These are phyloP conservation scores for Silybum marianum DNA, from an alignment of 129 eudicot genomes.

Conservation along the genomic window DNA sequence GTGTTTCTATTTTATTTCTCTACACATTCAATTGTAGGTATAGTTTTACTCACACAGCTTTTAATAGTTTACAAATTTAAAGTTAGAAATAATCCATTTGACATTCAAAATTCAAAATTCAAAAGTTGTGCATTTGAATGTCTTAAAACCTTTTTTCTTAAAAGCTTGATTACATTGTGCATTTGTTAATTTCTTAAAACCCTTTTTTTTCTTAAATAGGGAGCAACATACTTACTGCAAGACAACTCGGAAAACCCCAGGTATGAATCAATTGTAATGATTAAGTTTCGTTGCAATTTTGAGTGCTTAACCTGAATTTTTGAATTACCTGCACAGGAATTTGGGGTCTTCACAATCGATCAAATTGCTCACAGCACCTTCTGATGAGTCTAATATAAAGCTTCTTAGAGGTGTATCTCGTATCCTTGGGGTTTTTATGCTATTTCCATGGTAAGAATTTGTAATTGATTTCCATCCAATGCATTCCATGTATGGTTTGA, in stretches of 20 bases:
- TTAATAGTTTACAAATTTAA: not conserved
- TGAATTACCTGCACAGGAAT: conserved; percentile 51
- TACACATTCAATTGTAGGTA: not conserved
- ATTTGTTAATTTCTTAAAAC: not conserved
- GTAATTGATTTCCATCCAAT: no score
- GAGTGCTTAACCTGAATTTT: not conserved
- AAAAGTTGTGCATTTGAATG: not conserved
- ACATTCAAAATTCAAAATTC: not conserved
- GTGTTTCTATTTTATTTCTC: not conserved
- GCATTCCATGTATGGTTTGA: no score
- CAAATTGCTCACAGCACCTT: conserved; percentile 71
- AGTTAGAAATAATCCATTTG: not conserved
- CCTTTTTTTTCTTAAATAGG: conserved; percentile 39
- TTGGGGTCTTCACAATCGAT: conserved; percentile 56
- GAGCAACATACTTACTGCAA: conserved; percentile 32
- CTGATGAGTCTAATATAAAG: conserved; percentile 82
- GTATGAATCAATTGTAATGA: conserved; percentile 33
- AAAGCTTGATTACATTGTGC: conserved; percentile 2
- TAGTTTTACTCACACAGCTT: not conserved
- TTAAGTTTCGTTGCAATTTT: conserved; percentile 7
- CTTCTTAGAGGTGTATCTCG: conserved; percentile 67
- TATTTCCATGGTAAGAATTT: no score
- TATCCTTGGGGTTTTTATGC: conserved; percentile 62
- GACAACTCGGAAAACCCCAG: conserved; percentile 50
- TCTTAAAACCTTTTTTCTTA: not conserved